phyloP scores from a whole-genome alignment of 352 stramenopile species.

The Aphanomyces cochlioides region DNA sequence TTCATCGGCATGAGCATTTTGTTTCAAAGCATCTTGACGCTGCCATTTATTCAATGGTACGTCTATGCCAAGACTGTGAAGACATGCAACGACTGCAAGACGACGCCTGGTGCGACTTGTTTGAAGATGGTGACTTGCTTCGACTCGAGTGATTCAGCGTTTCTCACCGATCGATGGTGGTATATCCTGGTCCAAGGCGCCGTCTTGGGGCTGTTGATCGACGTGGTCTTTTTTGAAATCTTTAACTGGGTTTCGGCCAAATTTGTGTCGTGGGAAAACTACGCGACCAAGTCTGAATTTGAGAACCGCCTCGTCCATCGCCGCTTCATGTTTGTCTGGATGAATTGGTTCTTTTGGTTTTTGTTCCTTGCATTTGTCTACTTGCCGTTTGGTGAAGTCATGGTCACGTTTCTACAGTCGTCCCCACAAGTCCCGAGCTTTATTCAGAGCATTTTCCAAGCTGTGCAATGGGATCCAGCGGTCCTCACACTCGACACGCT shows the following conservation, averaged over 20 bases:
- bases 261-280: slow-evolving; percentile 86
- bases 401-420: slow-evolving; percentile 53
- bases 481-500: slow-evolving; percentile 79
- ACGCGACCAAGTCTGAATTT: slow-evolving; percentile 80
- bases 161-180: slow-evolving; percentile 84
- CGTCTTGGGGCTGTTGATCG: slow-evolving; percentile 74
- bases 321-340: slow-evolving; percentile 88
- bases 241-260: slow-evolving; percentile 87
- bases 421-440: slow-evolving; percentile 34
- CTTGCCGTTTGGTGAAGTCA: slow-evolving; percentile 72
- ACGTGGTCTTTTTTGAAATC: slow-evolving; percentile 86
- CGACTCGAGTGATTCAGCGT: slow-evolving; percentile 53
- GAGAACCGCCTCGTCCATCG: slow-evolving; percentile 84
- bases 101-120: slow-evolving; percentile 41
- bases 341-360: slow-evolving; percentile 91
- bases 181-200: slow-evolving; percentile 87
- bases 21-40: slow-evolving; percentile 75
- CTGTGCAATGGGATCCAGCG: slow-evolving; percentile 32
- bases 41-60: slow-evolving; percentile 89
- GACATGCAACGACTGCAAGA: slow-evolving; percentile 54
- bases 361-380: slow-evolving; percentile 89
- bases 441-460: slow-evolving; percentile 19
- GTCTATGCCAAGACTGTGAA: slow-evolving; percentile 85
- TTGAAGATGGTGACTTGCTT: slow-evolving; percentile 85
- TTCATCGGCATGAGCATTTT: slow-evolving; percentile 70